These are phyloP conservation scores for Flaveria robusta DNA, from an alignment of 129 eudicot genomes.

Conservation along the genomic window DNA sequence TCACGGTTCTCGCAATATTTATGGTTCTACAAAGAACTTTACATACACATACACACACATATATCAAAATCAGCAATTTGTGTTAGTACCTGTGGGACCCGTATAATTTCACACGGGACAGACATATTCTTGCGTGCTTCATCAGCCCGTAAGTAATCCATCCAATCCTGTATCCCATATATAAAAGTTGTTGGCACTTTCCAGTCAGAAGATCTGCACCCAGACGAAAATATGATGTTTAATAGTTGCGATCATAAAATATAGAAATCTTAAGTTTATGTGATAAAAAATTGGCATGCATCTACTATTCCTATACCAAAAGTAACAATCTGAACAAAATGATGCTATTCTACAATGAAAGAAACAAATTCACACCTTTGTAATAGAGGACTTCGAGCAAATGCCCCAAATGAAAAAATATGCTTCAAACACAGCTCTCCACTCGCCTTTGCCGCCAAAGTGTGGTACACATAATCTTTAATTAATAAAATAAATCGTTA, in stretches of 20 bases:
- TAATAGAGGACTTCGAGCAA: slow-evolving; percentile 75
- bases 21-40: background rate
- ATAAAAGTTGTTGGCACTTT: slow-evolving; percentile 93
- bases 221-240: slow-evolving; percentile 12
- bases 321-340: slow-evolving; percentile 5
- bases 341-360: background rate
- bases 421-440: slow-evolving; percentile 92
- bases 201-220: slow-evolving; percentile 85
- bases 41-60: no score
- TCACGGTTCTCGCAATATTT: no score
- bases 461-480: slow-evolving; percentile 85
- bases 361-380: slow-evolving; percentile 45
- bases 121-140: slow-evolving; percentile 83
- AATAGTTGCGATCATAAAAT: background rate
- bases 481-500: background rate
- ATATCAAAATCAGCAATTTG: background rate
- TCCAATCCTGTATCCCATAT: slow-evolving; percentile 89
- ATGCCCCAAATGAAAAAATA: slow-evolving; percentile 95
- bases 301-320: slow-evolving; percentile 2
- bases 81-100: slow-evolving; percentile 79
- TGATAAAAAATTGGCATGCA: background rate
- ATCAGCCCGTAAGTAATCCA: slow-evolving; percentile 88
- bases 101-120: slow-evolving; percentile 85
- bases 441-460: slow-evolving; percentile 92
- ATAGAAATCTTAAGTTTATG: background rate